Evolutionary conservation across 495 filamentous ascomycete species (phyloP), one percentile per base, ranked within the genome.

Genomic region (Astrocystis sublimbata): DNA sequence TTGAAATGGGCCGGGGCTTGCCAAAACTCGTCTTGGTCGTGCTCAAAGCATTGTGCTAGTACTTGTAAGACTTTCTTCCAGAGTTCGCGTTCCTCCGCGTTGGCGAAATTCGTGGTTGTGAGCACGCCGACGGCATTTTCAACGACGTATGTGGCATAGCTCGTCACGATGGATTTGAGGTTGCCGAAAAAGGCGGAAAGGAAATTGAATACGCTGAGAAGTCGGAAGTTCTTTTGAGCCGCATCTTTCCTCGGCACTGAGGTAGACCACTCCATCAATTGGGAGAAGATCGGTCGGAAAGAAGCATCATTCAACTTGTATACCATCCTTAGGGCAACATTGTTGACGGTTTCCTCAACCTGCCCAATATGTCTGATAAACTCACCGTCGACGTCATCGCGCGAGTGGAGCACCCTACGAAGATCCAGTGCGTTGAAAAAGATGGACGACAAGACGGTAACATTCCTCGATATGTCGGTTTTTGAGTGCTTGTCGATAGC

Each of bases 231-330:
- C 45, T 73, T 80, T 35, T 82, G 85, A 31, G 76, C 64, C 2
- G 65, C 68, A 60, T 92, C 88, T 58, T 82, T 82, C 75, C 86
- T 89, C 23, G 87, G 75, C n/a, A 81, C 75, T 59, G 60, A 77
- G 60, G 60, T 75, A 69, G 23, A 76, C 92, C 92, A 96, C 33
- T 96, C 92, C 23, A 93, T 79, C 6, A 97, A 74, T 57, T 86
- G 85, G 15, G 85, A 81, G 73, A 98, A 98, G 53, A 98, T 86
- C 0, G 94, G 94, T n/a, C 93, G 85, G 84, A 98, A 98, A 17
- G 89, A 85, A n/a, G 88, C 85, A 73, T 98, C 96, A 74, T 97
- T 98, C 21, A 98, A 83, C 81, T 97, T 97, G 77, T 96, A 90
- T 52, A 94, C 89, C 87, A 96, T 93, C 72, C 91, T 89, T 40